These are phyloP conservation scores for Monosporascus sp. DNA, from an alignment of 2,329 filamentous ascomycete genomes.

Conservation along the genomic window DNA sequence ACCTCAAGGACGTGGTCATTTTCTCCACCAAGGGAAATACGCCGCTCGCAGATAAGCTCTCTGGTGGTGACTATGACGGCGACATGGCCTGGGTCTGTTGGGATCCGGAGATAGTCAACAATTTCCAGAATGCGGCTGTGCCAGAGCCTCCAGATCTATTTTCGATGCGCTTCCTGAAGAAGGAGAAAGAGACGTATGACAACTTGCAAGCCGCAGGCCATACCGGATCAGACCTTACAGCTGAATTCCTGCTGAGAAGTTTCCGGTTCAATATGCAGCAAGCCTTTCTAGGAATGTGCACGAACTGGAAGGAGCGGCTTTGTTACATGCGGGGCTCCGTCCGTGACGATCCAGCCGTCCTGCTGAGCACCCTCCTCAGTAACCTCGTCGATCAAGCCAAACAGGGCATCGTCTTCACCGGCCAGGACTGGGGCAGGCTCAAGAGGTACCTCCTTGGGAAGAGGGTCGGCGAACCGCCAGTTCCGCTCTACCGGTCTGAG, in stretches of 20 bases:
- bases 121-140: constrained; percentile 58
- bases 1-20: constrained; percentile 72
- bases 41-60: constrained; percentile 64
- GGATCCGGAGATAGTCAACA: constrained; percentile 58
- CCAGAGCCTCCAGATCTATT: constrained; percentile 41
- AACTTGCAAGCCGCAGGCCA: constrained; percentile 28
- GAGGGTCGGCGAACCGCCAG: constrained; percentile 20
- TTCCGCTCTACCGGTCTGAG: constrained; percentile 39
- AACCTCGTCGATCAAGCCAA: constrained; percentile 54
- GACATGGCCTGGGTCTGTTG: constrained; percentile 75
- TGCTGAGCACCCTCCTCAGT: constrained; percentile 46
- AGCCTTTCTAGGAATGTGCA: constrained; percentile 58
- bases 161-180: constrained; percentile 41
- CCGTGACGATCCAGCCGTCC: constrained; percentile 34
- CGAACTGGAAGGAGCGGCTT: constrained; percentile 56
- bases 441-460: constrained; percentile 17
- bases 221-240: constrained; percentile 20
- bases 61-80: constrained; percentile 78
- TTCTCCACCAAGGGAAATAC: constrained; percentile 60
- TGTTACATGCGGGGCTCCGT: constrained; percentile 55
- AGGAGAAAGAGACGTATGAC: constrained; percentile 41
- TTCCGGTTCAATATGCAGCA: constrained; percentile 54
- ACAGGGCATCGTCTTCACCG: constrained; percentile 45
- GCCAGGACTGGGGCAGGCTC: constrained; percentile 35
- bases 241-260: constrained; percentile 44